Evolutionary conservation across 768 basidiomycete genomes (phyloP).

Genomic region (Boletus speciosus): DNA sequence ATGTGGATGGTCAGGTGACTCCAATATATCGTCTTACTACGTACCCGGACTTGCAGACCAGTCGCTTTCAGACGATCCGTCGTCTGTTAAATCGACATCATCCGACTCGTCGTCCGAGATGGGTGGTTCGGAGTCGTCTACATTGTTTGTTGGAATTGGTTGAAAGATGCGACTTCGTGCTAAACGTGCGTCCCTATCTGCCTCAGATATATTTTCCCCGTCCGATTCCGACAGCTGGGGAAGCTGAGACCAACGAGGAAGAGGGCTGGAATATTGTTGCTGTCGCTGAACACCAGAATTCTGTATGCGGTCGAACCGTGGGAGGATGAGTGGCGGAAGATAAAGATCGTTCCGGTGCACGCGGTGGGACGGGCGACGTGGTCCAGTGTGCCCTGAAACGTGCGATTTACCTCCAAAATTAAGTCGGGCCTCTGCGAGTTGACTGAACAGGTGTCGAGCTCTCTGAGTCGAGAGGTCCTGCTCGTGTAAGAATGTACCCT

Average conservation of each 20-base stretch:
- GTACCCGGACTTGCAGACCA: conserved; percentile 39
- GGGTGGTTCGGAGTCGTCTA: conserved; percentile 45
- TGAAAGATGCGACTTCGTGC: conserved; percentile 60
- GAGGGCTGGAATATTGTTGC: conserved; percentile 5
- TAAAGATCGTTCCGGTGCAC: conserved; percentile 51
- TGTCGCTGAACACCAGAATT: conserved; percentile 3
- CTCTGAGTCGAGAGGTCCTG: conserved; percentile 74
- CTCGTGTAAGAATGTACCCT: conserved; percentile 60
- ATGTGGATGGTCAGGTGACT: conserved; percentile 10
- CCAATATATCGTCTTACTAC: not conserved
- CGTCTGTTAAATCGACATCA: conserved; percentile 63
- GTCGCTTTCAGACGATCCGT: conserved; percentile 34
- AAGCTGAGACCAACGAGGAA: conserved; percentile 21
- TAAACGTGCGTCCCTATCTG: conserved; percentile 66
- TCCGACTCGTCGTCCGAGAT: conserved; percentile 80
- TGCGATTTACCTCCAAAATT: not conserved
- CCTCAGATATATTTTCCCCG: conserved; percentile 56
- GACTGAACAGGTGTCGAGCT: conserved; percentile 49
- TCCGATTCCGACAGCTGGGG: conserved; percentile 59
- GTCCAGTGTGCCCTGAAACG: not conserved
- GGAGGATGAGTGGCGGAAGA: conserved; percentile 38
- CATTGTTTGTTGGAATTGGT: conserved; percentile 15
- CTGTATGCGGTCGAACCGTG: conserved; percentile 17
- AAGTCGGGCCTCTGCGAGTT: conserved; percentile 17
- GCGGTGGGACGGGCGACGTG: conserved; percentile 7